Evolutionary conservation across 2,329 filamentous ascomycete species (phyloP).

Genomic region (Pseudogymnoascus sp.): DNA sequence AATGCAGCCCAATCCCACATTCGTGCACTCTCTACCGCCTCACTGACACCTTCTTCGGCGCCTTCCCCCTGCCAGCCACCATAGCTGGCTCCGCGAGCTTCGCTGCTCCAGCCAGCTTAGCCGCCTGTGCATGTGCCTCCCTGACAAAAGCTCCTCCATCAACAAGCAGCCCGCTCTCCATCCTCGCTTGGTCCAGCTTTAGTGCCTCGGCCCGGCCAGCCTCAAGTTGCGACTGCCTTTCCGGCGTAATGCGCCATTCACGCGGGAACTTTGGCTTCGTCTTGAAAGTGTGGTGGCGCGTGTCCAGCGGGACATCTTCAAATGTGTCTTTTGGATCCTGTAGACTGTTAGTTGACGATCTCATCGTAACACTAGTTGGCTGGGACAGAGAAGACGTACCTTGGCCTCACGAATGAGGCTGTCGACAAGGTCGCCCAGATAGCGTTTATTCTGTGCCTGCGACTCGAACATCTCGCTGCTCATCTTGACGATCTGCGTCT

Average conservation of each 20-base stretch:
- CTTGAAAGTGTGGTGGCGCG: conserved; percentile 72
- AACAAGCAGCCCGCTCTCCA: conserved; percentile 49
- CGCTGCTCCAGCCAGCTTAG: conserved; percentile 7
- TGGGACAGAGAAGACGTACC: conserved; percentile 33
- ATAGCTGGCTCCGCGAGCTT: conserved; percentile 24
- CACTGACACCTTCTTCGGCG: conserved; percentile 22
- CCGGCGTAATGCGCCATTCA: conserved; percentile 70
- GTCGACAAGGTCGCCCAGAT: conserved; percentile 71
- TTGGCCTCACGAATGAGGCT: conserved; percentile 67
- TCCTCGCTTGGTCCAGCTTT: conserved; percentile 46
- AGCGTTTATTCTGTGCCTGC: conserved; percentile 94
- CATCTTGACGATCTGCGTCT: conserved; percentile 75
- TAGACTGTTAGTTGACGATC: conserved; percentile 15
- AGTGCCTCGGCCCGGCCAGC: conserved; percentile 46
- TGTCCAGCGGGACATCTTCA: conserved; percentile 81
- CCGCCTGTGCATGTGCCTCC: conserved; percentile 27
- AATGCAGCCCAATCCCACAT: conserved; percentile 2
- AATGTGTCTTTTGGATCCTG: conserved; percentile 72
- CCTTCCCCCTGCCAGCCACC: conserved; percentile 17
- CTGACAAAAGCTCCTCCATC: conserved; percentile 47
- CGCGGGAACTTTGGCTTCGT: conserved; percentile 64
- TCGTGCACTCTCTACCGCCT: conserved; percentile 17
- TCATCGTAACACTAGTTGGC: neutral
- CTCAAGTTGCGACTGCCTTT: conserved; percentile 60
- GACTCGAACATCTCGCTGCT: conserved; percentile 83